A percentile compares a stretch with the other conserved stretches of the same genome.
phyloP scores from a whole-genome alignment of 257 asterid genomes.

The Salvia hispanica region DNA sequence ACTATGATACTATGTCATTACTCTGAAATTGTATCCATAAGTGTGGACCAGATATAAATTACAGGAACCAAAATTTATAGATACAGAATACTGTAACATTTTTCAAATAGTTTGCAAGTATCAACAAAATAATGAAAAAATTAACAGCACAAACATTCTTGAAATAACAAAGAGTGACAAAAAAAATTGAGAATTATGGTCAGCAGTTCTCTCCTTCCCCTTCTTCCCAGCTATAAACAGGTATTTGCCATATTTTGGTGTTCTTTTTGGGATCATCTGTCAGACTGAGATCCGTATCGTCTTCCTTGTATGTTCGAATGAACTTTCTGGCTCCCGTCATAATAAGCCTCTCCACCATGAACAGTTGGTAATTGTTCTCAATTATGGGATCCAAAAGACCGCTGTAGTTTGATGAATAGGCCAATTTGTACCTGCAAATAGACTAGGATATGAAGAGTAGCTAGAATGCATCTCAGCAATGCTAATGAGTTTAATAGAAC shows the following conservation, averaged over 20 bases:
- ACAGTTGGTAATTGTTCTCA: conserved; percentile 85
- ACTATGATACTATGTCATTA: too few relatives aligned
- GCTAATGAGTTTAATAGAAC: background rate
- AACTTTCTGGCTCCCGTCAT: conserved; percentile 80
- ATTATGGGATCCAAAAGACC: conserved; percentile 66
- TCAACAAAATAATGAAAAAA: conserved; percentile 28
- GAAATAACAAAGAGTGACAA: background rate
- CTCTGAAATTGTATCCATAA: background rate
- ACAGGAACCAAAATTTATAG: conserved; percentile 9
- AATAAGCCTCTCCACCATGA: conserved; percentile 86
- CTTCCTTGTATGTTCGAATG: conserved; percentile 70
- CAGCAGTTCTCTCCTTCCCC: conserved; percentile 58
- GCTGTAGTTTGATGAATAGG: conserved; percentile 83
- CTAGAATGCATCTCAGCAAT: background rate
- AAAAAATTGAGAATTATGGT: background rate
- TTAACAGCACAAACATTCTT: conserved; percentile 11
- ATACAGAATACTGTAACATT: background rate
- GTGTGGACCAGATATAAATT: conserved; percentile 2
- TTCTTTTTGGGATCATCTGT: conserved; percentile 96
- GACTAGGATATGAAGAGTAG: background rate
- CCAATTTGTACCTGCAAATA: conserved; percentile 77
- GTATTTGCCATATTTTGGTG: conserved; percentile 75
- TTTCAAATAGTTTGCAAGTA: background rate
- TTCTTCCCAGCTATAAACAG: conserved; percentile 64
- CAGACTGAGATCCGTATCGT: conserved; percentile 68